These are phyloP conservation scores for Sambucus nigra DNA, from an alignment of 129 eudicot genomes.

Conservation along the genomic window DNA sequence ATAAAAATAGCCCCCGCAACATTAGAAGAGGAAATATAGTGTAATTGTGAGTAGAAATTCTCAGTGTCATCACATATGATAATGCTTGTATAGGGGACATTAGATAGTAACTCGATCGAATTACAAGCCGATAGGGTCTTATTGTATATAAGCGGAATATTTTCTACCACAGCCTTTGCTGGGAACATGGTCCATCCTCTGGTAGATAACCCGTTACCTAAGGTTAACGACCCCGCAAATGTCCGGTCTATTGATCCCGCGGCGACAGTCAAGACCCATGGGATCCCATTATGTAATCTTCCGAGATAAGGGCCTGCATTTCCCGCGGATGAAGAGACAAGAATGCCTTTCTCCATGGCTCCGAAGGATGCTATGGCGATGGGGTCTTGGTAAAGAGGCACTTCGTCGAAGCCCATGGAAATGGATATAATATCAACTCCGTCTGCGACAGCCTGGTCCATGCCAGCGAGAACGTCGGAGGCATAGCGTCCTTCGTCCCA, in stretches of 20 bases:
- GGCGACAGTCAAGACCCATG: slow-evolving; percentile 28
- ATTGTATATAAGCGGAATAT: slow-evolving; percentile 23
- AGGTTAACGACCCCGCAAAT: slow-evolving; percentile 20
- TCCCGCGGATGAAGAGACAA: slow-evolving; percentile 30
- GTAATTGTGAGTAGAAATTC: neutral
- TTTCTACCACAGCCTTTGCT: slow-evolving; percentile 6
- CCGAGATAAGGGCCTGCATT: slow-evolving; percentile 19
- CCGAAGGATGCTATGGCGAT: slow-evolving; percentile 33
- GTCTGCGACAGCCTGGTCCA: slow-evolving; percentile 33
- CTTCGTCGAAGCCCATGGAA: slow-evolving; percentile 20
- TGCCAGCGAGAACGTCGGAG: slow-evolving; percentile 29
- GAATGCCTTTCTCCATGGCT: slow-evolving; percentile 28
- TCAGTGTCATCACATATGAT: slow-evolving; percentile 20
- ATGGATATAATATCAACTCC: slow-evolving; percentile 31
- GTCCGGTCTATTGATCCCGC: slow-evolving; percentile 34
- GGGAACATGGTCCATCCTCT: slow-evolving; percentile 34
- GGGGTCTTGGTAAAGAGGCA: slow-evolving; percentile 24
- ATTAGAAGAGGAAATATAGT: neutral
- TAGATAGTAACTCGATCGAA: slow-evolving; percentile 7
- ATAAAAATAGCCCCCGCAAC: slow-evolving; percentile 19
- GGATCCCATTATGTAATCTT: slow-evolving; percentile 23
- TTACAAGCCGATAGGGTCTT: slow-evolving; percentile 18
- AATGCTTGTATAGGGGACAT: slow-evolving; percentile 2
- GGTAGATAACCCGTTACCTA: slow-evolving; percentile 18
- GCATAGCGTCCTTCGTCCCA: slow-evolving; percentile 31